Evolutionary conservation across 2,329 filamentous ascomycete species (phyloP).

Genomic region (Claviceps sp.): DNA sequence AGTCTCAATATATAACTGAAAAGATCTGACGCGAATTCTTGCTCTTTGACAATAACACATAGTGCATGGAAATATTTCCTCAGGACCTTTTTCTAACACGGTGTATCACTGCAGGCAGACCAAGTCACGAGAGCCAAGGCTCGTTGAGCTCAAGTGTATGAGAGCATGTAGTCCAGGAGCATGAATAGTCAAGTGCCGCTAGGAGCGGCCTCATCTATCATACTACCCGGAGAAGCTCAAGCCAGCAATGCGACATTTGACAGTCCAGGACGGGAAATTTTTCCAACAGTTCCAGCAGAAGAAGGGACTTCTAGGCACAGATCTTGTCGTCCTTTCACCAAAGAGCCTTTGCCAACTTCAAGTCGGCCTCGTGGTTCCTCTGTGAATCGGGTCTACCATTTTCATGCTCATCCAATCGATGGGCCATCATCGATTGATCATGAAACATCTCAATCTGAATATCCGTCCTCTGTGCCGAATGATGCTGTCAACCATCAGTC

Average conservation of each 20-base stretch:
- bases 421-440: not conserved
- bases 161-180: constrained; percentile 6
- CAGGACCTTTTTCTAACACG: not conserved
- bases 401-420: not conserved
- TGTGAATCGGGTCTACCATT: not conserved
- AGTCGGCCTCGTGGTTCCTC: not conserved
- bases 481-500: no score
- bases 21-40: constrained; percentile 50
- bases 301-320: constrained; percentile 5
- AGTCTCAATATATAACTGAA: constrained; percentile 48
- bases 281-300: constrained; percentile 4
- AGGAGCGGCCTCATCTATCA: not conserved
- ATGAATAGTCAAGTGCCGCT: constrained; percentile 3
- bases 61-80: not conserved
- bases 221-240: not conserved
- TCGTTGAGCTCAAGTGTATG: not conserved
- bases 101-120: not conserved
- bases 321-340: not conserved
- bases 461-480: not conserved
- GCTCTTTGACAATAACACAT: not conserved
- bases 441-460: not conserved
- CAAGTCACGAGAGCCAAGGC: not conserved
- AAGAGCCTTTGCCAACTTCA: not conserved
- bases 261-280: not conserved
- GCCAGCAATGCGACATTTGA: not conserved